Evolutionary conservation across 345 rosid genomes (phyloP), one percentile per base, ranked within the genome.

Genomic region (Hevea brasiliensis): DNA sequence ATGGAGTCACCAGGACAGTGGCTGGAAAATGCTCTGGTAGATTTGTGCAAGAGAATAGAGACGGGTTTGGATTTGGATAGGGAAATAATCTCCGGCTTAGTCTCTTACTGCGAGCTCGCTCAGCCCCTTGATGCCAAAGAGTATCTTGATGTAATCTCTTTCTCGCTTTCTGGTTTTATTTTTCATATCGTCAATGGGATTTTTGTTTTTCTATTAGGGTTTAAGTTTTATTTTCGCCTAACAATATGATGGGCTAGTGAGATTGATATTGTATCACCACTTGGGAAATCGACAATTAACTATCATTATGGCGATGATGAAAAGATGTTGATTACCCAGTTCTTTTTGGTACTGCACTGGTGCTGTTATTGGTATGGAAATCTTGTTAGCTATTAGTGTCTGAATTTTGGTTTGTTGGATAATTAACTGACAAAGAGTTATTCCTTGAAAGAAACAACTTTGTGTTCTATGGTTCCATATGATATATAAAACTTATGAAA

Each of bases 91-190:
- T 90, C 98, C 56, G 97, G 97, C 47, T 76, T 92, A 20, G 97
- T 92, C 78, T 92, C 97, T 29, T 92, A 94, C 57, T 94, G 98
- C 81, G 95, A 92, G 45, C 81, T 92, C 37, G 97, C 97, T 85
- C 90, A 86, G 57, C 97, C 97, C 37, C 85, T 87, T 50, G 98
- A 94, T 70, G 97, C 98, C 74, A 90, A 92, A 77, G 98, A 92
- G 73, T 94, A 94, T 75, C 97, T 94, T 73, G 95, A 92, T 71
- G 97, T 94, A 89, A 83, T 68, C 26, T 20, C 59, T 65, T 54
- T 61, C 45, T 62, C 72, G 65, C 17, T 32, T 7, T 48, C 73
- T 26, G 4, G n/a, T 51, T 29, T 71, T 14, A 20, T 27, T 12
- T 24, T 48, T 37, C 4, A 14, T 62, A 8, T 63, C 11, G 20